Evolutionary conservation across 164 flowering plant genomes (phyloP).

Genomic region (Tinospora cordifolia): DNA sequence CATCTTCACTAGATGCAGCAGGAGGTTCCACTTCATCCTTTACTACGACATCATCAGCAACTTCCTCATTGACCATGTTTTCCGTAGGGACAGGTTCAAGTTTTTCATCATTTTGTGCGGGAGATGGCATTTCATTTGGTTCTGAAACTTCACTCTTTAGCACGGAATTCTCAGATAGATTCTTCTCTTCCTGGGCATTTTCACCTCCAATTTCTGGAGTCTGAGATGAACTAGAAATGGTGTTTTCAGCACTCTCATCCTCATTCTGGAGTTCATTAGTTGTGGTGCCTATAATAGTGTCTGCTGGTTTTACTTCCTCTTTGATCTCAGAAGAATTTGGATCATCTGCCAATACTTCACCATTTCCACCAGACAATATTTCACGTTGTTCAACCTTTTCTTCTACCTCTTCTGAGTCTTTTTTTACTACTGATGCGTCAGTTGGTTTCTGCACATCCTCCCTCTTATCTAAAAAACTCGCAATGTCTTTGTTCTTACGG

Average conservation of each 20-base stretch:
- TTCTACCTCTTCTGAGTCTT: neutral
- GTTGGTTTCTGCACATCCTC: conserved; percentile 29
- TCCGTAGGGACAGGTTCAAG: neutral
- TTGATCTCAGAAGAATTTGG: neutral
- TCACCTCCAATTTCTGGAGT: conserved; percentile 14
- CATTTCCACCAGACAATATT: neutral
- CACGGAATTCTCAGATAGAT: neutral
- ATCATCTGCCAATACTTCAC: conserved; percentile 1
- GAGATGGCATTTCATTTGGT: too few species aligned
- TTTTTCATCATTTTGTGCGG: neutral
- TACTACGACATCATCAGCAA: neutral
- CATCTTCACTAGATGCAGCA: neutral
- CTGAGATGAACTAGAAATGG: conserved; percentile 17
- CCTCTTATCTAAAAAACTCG: conserved; percentile 70
- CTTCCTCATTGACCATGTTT: neutral
- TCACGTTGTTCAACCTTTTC: neutral
- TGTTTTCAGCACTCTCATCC: conserved; percentile 14
- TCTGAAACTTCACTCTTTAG: neutral
- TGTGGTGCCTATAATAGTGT: neutral
- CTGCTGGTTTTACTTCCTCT: neutral
- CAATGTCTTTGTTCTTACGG: conserved; percentile 64
- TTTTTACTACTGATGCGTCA: neutral
- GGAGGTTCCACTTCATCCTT: neutral
- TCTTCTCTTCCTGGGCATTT: conserved; percentile 18
- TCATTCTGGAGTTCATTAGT: neutral